Conservation (phyloP, 352 stramenopile genomes). For the Phytophthora podocarpi region DNA sequence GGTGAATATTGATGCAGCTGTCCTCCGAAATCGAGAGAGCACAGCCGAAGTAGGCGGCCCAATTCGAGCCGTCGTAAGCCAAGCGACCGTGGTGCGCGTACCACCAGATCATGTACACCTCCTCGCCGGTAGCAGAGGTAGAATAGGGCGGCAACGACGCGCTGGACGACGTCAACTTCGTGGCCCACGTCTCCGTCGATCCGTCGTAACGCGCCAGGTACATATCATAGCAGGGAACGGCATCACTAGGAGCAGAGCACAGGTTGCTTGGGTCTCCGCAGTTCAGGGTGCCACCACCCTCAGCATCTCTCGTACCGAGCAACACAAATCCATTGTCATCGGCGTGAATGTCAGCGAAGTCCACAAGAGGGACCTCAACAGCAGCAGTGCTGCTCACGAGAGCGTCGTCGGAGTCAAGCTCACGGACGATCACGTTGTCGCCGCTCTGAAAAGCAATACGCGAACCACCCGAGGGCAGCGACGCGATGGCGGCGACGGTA, state of each 20-base stretch:
- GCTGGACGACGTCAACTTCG: constrained; percentile 62
- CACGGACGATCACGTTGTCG: constrained; percentile 49
- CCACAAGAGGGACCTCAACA: constrained; percentile 42
- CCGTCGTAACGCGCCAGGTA: constrained; percentile 63
- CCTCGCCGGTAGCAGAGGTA: constrained; percentile 36
- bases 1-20: constrained; percentile 74
- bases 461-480: constrained; percentile 47
- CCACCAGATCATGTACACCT: constrained; percentile 79
- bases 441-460: constrained; percentile 59
- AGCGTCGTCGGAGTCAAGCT: constrained; percentile 56
- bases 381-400: constrained; percentile 41
- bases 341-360: constrained; percentile 64
- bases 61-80: constrained; percentile 62
- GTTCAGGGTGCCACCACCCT: constrained; percentile 63
- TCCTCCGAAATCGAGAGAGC: constrained; percentile 59
- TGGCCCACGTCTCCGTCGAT: constrained; percentile 54
- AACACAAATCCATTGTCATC: constrained; percentile 63
- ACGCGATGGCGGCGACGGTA: constrained; percentile 47
- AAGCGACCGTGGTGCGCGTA: constrained; percentile 71
- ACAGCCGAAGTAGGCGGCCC: constrained; percentile 63
- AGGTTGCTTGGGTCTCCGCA: constrained; percentile 63
- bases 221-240: constrained; percentile 64
- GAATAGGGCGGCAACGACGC: constrained; percentile 58
- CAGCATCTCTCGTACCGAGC: constrained; percentile 49
- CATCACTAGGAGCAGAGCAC: constrained; percentile 41